Conservation (phyloP, 306 rosid species). For the Begonia masoniana region DNA sequence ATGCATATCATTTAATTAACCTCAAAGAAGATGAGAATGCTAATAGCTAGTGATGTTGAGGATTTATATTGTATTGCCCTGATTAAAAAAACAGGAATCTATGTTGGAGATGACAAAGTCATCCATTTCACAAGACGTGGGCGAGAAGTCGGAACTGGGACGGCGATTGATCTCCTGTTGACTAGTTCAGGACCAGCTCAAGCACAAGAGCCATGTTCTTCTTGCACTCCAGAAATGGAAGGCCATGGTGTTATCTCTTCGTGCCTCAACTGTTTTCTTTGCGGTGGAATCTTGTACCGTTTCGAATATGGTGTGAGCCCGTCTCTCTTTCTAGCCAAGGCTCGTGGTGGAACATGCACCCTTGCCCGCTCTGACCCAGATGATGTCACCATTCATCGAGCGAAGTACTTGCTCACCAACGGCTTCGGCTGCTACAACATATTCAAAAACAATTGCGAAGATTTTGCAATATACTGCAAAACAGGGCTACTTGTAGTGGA, state of each 20-base stretch:
- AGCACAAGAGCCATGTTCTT: conserved; percentile 31
- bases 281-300: conserved; percentile 78
- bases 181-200: conserved; percentile 64
- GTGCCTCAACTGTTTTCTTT: conserved; percentile 79
- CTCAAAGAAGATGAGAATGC: too few species aligned
- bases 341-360: conserved; percentile 92
- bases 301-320: conserved; percentile 65
- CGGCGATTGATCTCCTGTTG: conserved; percentile 58
- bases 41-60: too few species aligned
- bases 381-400: conserved; percentile 63
- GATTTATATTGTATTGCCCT: too few species aligned
- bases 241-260: conserved; percentile 54
- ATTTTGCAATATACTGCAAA: conserved; percentile 90
- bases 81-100: conserved; percentile 40
- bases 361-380: conserved; percentile 57
- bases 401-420: conserved; percentile 44
- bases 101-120: conserved; percentile 59
- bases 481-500: conserved; percentile 69
- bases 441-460: conserved; percentile 91
- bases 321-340: conserved; percentile 68
- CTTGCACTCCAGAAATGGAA: conserved; percentile 28
- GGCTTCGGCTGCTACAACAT: conserved; percentile 81
- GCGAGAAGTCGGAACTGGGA: conserved; percentile 94
- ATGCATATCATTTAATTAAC: too few species aligned
- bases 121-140: conserved; percentile 87